Percentiles rank a stretch among this genome's conserved stretches.
phyloP scores from a whole-genome alignment of 148 eudicot species.

The Nepenthes mirabilis region DNA sequence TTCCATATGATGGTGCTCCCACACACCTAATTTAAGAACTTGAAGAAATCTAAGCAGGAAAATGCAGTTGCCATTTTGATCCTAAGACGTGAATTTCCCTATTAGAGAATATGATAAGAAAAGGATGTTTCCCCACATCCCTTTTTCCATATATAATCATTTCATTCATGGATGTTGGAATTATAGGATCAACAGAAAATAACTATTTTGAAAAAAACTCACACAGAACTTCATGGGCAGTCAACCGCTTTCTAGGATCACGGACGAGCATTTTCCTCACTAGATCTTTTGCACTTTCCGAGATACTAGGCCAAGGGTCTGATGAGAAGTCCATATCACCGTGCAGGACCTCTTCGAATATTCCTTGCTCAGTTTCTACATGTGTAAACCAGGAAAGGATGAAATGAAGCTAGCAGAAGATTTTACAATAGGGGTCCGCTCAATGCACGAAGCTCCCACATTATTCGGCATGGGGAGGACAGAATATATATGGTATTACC shows the following conservation, averaged over 20 bases:
- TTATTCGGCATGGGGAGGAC: too few relatives aligned
- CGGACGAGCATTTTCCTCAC: constrained; percentile 78
- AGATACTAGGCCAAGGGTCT: constrained; percentile 87
- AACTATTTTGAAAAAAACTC: constrained; percentile 19
- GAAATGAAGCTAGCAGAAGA: background rate
- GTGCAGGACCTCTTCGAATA: constrained; percentile 76
- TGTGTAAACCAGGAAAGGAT: constrained; percentile 1
- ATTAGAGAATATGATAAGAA: too few relatives aligned
- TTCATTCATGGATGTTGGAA: background rate
- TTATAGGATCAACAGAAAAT: background rate
- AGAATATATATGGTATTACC: too few relatives aligned
- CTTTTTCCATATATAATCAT: too few relatives aligned
- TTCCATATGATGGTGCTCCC: background rate
- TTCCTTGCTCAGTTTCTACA: constrained; percentile 72
- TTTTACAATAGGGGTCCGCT: too few relatives aligned
- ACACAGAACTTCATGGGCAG: constrained; percentile 85
- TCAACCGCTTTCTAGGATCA: constrained; percentile 64
- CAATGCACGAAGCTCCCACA: too few relatives aligned
- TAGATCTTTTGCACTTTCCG: constrained; percentile 78
- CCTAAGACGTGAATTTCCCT: too few relatives aligned
- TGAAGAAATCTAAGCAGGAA: too few relatives aligned
- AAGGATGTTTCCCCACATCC: too few relatives aligned
- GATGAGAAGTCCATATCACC: constrained; percentile 83
- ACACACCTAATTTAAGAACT: too few relatives aligned
- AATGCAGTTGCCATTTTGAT: too few relatives aligned